Evolutionary conservation across 1,139 yeast genomes (phyloP), one percentile per base, ranked within the genome.

Genomic region (Geotrichum citri-aurantii): DNA sequence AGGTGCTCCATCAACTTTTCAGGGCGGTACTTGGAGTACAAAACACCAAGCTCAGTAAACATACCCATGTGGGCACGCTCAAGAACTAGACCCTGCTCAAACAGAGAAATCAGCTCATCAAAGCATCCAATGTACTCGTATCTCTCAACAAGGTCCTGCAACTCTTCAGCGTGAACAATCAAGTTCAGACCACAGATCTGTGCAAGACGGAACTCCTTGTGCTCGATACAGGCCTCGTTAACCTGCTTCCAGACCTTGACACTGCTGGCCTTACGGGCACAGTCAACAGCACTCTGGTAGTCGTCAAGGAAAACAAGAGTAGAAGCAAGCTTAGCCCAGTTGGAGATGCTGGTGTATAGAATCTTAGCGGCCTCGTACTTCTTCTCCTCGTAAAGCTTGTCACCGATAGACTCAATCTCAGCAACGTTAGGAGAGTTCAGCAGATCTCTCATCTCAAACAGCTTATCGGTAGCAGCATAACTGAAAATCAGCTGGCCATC

Each of bases 41-140:
- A 79, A 58, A 89, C 81, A 21, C 98, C 97, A 70, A 95, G 81
- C 74, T 92, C 97, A 11, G 99, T 93, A 73, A 95, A 93, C 98
- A 93, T 93, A 68, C 98, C 99, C 98, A 93, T 93, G 72, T 95
- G 99, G 47, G 99, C 99, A 73, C 99, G 88, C 79, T 93, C 99
- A 68, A 93, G 82, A 55, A 96, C 95, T 62, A 93, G 81, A 66
- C 99, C 99, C 68, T 91, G 95, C 76, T 93, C 99, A 69, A 93
- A 90, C 69, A 93, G 82, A 19, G 97, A 83, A 65, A 93, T 88
- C 64, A 95, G 81, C 77, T 95, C 97, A 65, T 85, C 88, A 76
- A 92, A 91, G 76, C 90, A 90, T 53, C 99, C 99, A 68, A 87
- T 84, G 73, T 81, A 79, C 76, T 93, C 98, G 72, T 93, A 93